phyloP scores from a whole-genome alignment of 495 filamentous ascomycete species.

The Talaromyces borbonicus region DNA sequence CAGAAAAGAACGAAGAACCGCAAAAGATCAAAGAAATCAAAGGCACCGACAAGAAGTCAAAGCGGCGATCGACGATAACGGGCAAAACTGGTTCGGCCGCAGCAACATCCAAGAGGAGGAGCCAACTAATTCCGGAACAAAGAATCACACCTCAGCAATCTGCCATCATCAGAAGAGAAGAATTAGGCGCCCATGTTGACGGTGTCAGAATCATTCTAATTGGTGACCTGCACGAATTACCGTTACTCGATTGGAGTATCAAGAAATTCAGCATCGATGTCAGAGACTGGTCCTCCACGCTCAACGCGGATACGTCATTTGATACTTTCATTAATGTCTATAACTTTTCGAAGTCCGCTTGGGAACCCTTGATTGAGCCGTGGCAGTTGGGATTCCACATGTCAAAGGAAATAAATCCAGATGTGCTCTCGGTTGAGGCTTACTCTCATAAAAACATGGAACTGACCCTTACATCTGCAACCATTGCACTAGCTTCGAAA shows the following conservation, averaged over 20 bases:
- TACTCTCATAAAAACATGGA: conserved; percentile 85
- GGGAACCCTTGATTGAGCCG: conserved; percentile 94
- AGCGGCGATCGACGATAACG: conserved; percentile 39
- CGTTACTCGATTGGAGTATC: conserved; percentile 86
- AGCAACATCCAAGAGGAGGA: conserved; percentile 19
- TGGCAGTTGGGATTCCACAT: conserved; percentile 91
- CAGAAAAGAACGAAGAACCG: conserved; percentile 41
- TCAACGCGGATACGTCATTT: conserved; percentile 79
- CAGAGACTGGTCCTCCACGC: conserved; percentile 78
- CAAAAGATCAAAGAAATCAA: conserved; percentile 62
- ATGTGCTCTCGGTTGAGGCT: conserved; percentile 71
- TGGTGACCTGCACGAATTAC: conserved; percentile 89
- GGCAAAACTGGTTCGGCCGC: background rate
- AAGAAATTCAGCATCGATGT: conserved; percentile 78
- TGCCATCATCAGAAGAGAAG: conserved; percentile 63
- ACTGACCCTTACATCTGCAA: conserved; percentile 84
- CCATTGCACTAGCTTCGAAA: conserved; percentile 86
- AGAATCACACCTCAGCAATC: conserved; percentile 28
- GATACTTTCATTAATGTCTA: conserved; percentile 94
- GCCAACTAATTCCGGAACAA: conserved; percentile 18
- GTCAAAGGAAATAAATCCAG: conserved; percentile 64
- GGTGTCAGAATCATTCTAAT: conserved; percentile 92
- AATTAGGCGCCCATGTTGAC: conserved; percentile 71
- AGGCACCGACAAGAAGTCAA: conserved; percentile 36
- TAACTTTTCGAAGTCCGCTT: conserved; percentile 97